phyloP scores from a whole-genome alignment of 148 eudicot genomes.

The Beta vulgaris region DNA sequence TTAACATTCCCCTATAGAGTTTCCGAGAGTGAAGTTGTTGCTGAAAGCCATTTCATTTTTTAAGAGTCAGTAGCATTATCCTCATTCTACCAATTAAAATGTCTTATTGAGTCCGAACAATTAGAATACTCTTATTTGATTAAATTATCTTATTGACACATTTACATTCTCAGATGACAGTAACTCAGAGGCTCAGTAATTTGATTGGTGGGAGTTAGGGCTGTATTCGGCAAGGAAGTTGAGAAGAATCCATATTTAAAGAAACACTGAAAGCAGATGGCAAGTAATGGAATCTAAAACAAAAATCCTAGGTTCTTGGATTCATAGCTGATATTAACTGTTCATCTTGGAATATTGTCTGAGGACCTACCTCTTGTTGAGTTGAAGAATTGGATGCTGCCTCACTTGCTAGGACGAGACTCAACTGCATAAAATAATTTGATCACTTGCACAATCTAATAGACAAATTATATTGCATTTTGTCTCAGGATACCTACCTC shows the following conservation, averaged over 20 bases:
- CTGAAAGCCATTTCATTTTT: neutral
- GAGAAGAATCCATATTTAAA: constrained; percentile 21
- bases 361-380: constrained; percentile 24
- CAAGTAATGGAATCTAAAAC: constrained; percentile 1
- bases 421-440: constrained; percentile 19
- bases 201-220: neutral
- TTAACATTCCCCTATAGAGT: neutral
- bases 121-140: too few relatives aligned
- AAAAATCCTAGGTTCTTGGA: neutral
- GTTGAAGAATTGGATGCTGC: constrained; percentile 5
- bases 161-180: neutral
- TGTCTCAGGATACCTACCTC: constrained; percentile 19
- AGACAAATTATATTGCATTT: neutral
- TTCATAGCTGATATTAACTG: neutral
- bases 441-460: neutral
- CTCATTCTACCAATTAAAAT: too few relatives aligned
- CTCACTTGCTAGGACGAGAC: constrained; percentile 19
- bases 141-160: neutral
- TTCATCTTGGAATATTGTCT: too few relatives aligned
- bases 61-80: too few relatives aligned
- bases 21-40: neutral
- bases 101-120: neutral
- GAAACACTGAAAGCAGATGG: neutral
- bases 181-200: neutral
- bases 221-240: neutral